Evolutionary conservation across 805 yeast species (phyloP).

Genomic region (Debaryomyces prosopidis): DNA sequence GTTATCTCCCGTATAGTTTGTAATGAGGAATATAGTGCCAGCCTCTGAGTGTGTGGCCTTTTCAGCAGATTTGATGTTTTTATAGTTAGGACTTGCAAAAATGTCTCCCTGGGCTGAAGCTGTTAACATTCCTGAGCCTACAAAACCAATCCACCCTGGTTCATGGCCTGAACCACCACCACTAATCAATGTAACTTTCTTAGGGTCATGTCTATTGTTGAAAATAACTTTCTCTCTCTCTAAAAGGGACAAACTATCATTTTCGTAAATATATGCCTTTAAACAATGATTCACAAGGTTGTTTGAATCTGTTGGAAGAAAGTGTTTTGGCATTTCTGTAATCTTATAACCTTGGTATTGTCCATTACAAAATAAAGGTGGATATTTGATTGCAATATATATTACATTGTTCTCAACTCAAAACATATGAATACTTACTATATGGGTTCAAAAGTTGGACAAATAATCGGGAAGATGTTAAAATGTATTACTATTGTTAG

Average conservation of each 20-base stretch:
- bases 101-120: conserved; percentile 44
- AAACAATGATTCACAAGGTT: conserved; percentile 39
- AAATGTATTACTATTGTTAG: neutral
- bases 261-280: conserved; percentile 38
- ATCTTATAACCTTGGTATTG: neutral
- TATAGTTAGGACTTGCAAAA: conserved; percentile 42
- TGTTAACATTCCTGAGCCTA: conserved; percentile 37
- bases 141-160: conserved; percentile 43
- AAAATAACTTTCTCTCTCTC: conserved; percentile 40
- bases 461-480: neutral
- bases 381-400: too few relatives aligned
- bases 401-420: too few relatives aligned
- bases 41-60: conserved; percentile 33
- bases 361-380: too few relatives aligned
- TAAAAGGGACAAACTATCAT: conserved; percentile 34
- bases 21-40: conserved; percentile 33
- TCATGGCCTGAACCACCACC: conserved; percentile 49
- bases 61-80: conserved; percentile 38
- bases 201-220: conserved; percentile 25
- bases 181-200: conserved; percentile 31
- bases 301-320: conserved; percentile 34
- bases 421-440: too few relatives aligned
- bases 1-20: conserved; percentile 42
- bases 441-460: neutral
- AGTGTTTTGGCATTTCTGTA: conserved; percentile 33